A percentile compares a stretch with the other conserved stretches of the same genome.
These are phyloP conservation scores for Neotropicomus parvogracilis DNA, from an alignment of 1,284 basidiomycete species.

Conservation along the genomic window DNA sequence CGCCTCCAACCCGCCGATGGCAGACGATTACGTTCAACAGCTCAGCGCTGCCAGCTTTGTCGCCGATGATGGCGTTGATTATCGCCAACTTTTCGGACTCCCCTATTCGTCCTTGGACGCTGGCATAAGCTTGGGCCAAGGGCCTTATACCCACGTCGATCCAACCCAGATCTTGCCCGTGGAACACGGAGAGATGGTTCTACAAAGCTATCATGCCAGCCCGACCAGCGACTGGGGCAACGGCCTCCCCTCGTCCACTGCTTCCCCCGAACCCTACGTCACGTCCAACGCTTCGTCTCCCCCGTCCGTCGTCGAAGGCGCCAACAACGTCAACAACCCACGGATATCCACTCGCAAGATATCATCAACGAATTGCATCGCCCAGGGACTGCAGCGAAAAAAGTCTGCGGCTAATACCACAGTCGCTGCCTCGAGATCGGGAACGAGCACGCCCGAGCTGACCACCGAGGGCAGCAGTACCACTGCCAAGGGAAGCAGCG, in stretches of 20 bases:
- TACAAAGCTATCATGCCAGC: slow-evolving; percentile 62
- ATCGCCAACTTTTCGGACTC: slow-evolving; percentile 60
- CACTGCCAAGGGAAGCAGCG: slow-evolving; percentile 46
- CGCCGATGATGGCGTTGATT: slow-evolving; percentile 56
- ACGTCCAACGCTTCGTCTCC: slow-evolving; percentile 67
- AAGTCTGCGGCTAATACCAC: slow-evolving; percentile 42
- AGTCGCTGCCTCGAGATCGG: slow-evolving; percentile 39
- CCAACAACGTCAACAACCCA: slow-evolving; percentile 28
- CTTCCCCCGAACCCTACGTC: slow-evolving; percentile 73
- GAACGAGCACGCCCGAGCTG: slow-evolving; percentile 55
- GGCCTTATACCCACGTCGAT: slow-evolving; percentile 81
- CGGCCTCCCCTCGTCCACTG: slow-evolving; percentile 62
- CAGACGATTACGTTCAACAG: slow-evolving; percentile 60
- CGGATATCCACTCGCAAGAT: slow-evolving; percentile 48
- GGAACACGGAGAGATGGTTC: slow-evolving; percentile 43
- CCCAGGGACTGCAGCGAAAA: slow-evolving; percentile 52
- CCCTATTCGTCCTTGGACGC: slow-evolving; percentile 54
- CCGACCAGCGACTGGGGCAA: slow-evolving; percentile 80
- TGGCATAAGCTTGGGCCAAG: slow-evolving; percentile 37
- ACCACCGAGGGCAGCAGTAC: slow-evolving; percentile 31
- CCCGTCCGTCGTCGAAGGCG: slow-evolving; percentile 56
- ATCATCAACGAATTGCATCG: slow-evolving; percentile 54
- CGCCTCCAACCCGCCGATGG: slow-evolving; percentile 58
- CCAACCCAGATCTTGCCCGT: slow-evolving; percentile 76
- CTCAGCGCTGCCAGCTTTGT: slow-evolving; percentile 51